Base-by-base conservation (phyloP, 1,139 yeast genomes). In the Scheffersomyces titani region DNA sequence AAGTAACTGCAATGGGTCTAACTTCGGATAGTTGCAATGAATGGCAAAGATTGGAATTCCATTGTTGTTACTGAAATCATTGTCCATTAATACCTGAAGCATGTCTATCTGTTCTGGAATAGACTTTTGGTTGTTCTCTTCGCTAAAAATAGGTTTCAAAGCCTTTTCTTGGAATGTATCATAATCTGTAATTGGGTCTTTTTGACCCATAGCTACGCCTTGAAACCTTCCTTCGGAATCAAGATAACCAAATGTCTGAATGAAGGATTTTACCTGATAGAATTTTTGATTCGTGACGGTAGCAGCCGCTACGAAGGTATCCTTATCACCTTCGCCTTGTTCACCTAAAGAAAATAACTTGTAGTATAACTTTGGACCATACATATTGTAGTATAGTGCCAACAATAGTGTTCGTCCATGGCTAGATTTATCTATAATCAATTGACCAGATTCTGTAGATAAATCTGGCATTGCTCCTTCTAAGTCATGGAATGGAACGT, bases 311-410 rank as follows among this genome's bases (percentile, higher is more conserved):
- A 77, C 75, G 65, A 85, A 86, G 0, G 90, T 86, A 59, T 86
- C 90, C 64, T 86, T 86, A 62, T 86, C 91, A 53, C 90, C 90
- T 69, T 86, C 89, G 46, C 90, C 90, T 57, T 74, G 80, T 36
- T 80, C 83, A 9, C 90, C 90, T 65, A 85, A 83, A 0, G 88
- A 81, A 53, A 86, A 76, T 47, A 86, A 69, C 45, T 82, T 82
- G 62, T 86, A 86, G 64, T 78, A 86, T 56, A 80, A 73, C 4
- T 74, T 71, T 3, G 89, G 90, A 0, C 90, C 90, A 66, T 82
- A 82, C 54, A 82, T 71, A 64, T 86, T 86, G 64, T 86, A 86
- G 66, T 83, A 86, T 49, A 85, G 59, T 0, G 82, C 81, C 45
- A 86, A 69, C 50, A 86, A 68, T 40, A 86, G 70, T 0, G 88